These are phyloP conservation scores for Chalaropsis ovoidea DNA, from an alignment of 2,329 filamentous ascomycete genomes.

Conservation along the genomic window DNA sequence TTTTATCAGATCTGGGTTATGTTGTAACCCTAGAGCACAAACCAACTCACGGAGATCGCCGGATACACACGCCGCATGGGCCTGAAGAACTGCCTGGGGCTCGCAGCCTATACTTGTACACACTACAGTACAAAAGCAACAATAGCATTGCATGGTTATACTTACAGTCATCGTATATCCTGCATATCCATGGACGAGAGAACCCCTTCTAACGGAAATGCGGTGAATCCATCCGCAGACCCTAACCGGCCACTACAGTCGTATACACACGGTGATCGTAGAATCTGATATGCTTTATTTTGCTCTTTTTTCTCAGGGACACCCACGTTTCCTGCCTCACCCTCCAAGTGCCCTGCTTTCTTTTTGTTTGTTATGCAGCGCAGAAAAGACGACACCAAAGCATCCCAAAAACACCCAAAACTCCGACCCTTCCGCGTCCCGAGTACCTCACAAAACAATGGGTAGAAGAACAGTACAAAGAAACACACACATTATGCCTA, in stretches of 20 bases:
- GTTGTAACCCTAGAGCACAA: conserved; percentile 8
- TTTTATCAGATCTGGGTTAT: conserved; percentile 15
- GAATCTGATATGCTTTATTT: neutral
- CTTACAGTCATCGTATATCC: no score
- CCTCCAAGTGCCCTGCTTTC: neutral
- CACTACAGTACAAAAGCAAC: neutral
- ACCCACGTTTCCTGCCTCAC: neutral
- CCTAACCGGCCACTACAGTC: neutral
- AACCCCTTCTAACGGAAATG: no score
- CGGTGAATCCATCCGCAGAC: neutral
- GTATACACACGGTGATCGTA: neutral
- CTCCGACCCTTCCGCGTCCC: neutral
- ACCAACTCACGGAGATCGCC: conserved; percentile 15
- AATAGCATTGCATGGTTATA: neutral
- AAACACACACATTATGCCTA: neutral
- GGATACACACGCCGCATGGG: conserved; percentile 3
- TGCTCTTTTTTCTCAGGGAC: neutral
- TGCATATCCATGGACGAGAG: no score
- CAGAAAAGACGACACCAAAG: neutral
- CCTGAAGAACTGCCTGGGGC: neutral
- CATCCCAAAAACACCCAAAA: conserved; percentile 14
- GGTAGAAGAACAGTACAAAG: neutral
- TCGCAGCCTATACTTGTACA: neutral
- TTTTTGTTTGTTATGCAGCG: neutral
- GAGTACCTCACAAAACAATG: neutral